phyloP scores from a whole-genome alignment of 306 rosid species.

The Spatholobus suberectus region DNA sequence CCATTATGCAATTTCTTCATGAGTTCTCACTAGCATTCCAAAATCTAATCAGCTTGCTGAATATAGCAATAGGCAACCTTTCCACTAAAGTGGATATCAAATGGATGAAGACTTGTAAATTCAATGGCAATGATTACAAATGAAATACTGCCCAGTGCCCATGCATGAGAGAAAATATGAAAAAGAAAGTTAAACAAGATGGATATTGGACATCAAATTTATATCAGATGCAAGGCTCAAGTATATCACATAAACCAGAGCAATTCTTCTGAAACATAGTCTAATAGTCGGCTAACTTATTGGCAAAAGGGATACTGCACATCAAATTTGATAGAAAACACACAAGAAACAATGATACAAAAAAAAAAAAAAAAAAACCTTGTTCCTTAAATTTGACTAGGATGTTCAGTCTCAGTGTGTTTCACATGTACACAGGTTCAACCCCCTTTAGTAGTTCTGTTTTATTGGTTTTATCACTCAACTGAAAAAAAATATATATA shows the following conservation, averaged over 20 bases:
- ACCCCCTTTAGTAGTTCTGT: neutral
- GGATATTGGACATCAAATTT: neutral
- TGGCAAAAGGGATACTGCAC: neutral
- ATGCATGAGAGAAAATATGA: conserved; percentile 6
- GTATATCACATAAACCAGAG: neutral
- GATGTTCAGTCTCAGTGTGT: neutral
- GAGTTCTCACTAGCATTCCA: conserved; percentile 13
- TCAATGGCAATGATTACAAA: conserved; percentile 11
- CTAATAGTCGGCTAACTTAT: neutral
- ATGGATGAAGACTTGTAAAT: neutral
- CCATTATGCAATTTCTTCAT: conserved; percentile 26
- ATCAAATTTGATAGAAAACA: conserved; percentile 22
- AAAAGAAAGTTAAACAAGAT: neutral
- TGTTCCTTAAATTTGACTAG: neutral
- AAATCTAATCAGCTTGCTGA: conserved; percentile 10
- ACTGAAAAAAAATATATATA: neutral
- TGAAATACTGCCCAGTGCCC: neutral
- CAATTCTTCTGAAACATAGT: conserved; percentile 24
- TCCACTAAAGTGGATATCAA: conserved; percentile 13
- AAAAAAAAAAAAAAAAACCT: neutral
- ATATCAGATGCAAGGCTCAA: neutral
- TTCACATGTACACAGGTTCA: neutral
- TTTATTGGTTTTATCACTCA: conserved; percentile 19
- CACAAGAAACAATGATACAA: conserved; percentile 23
- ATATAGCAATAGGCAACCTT: conserved; percentile 28